These are phyloP conservation scores for Paraconiothyrium sp. DNA, from an alignment of 2,329 filamentous ascomycete genomes.

Conservation along the genomic window DNA sequence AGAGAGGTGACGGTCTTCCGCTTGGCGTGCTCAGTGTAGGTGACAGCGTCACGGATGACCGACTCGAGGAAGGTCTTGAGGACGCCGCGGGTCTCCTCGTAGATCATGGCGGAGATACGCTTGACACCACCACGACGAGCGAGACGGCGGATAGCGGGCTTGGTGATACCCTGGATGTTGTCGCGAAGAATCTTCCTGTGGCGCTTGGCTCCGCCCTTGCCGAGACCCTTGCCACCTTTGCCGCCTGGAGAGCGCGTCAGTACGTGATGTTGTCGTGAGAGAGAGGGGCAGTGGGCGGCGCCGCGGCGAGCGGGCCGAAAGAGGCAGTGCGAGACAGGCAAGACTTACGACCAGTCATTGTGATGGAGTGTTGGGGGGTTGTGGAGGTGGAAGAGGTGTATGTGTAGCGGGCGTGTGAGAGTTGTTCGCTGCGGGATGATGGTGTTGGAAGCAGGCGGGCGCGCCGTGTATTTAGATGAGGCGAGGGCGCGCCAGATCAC, in stretches of 20 bases:
- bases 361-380: conserved; percentile 45
- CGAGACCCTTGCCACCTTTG: conserved; percentile 97
- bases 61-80: conserved; percentile 85
- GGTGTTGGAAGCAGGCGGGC: conserved; percentile 20
- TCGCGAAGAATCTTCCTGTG: conserved; percentile 99
- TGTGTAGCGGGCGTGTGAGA: conserved; percentile 24
- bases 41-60: conserved; percentile 81
- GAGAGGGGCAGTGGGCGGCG: conserved; percentile 12
- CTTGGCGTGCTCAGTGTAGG: conserved; percentile 86
- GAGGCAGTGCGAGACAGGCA: conserved; percentile 18
- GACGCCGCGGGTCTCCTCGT: conserved; percentile 83
- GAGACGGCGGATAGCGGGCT: conserved; percentile 98
- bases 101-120: conserved; percentile 98
- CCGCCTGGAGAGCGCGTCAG: conserved; percentile 73
- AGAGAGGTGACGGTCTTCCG: conserved; percentile 75
- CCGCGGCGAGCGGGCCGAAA: conserved; percentile 20
- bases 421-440: conserved; percentile 26
- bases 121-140: conserved; percentile 99
- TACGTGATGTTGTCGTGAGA: conserved; percentile 24
- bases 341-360: conserved; percentile 62
- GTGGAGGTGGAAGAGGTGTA: conserved; percentile 15
- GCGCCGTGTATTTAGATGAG: conserved; percentile 38
- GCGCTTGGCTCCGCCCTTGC: conserved; percentile 98
- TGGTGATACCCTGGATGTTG: conserved; percentile 99
- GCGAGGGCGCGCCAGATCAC: conserved; percentile 43